phyloP scores from a whole-genome alignment of 192 early-diverging fungal species.

The Obelidium mucronatum region DNA sequence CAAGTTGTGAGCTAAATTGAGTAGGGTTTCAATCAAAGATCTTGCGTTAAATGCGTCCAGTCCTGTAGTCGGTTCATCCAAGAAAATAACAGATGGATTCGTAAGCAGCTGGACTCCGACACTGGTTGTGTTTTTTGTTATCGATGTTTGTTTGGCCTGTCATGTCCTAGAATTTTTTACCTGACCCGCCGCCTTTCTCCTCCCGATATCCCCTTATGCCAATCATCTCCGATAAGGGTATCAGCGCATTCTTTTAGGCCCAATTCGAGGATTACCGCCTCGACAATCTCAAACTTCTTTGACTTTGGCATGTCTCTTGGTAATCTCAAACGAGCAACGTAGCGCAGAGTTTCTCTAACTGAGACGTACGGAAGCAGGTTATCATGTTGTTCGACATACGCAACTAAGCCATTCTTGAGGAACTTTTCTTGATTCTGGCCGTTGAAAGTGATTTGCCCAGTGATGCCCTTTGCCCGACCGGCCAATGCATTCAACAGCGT shows the following conservation, averaged over 20 bases:
- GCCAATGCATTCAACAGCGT: slow-evolving; percentile 56
- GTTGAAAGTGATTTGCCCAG: slow-evolving; percentile 79
- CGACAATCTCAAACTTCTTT: slow-evolving; percentile 42
- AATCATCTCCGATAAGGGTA: slow-evolving; percentile 50
- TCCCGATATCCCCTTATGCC: slow-evolving; percentile 68
- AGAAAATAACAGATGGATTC: slow-evolving; percentile 63
- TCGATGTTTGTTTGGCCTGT: not conserved
- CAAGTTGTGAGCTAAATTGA: slow-evolving; percentile 35
- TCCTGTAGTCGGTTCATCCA: slow-evolving; percentile 62
- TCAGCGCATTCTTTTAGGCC: slow-evolving; percentile 54
- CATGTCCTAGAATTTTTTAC: slow-evolving; percentile 5
- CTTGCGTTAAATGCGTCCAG: slow-evolving; percentile 74
- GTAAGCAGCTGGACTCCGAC: slow-evolving; percentile 84
- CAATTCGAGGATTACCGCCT: slow-evolving; percentile 45
- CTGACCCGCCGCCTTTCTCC: slow-evolving; percentile 88
- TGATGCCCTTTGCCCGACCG: slow-evolving; percentile 68
- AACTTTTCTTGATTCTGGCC: slow-evolving; percentile 57
- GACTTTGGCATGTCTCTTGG: slow-evolving; percentile 38
- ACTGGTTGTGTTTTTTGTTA: slow-evolving; percentile 65
- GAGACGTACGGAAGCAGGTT: slow-evolving; percentile 59
- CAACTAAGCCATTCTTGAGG: slow-evolving; percentile 35
- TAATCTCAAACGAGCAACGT: slow-evolving; percentile 71
- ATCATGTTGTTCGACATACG: slow-evolving; percentile 56
- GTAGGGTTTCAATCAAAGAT: slow-evolving; percentile 64
- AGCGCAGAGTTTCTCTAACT: slow-evolving; percentile 74